Evolutionary conservation across 1,284 basidiomycete genomes (phyloP), one percentile per base, ranked within the genome.

Genomic region (Mycocalia duriaeana): DNA sequence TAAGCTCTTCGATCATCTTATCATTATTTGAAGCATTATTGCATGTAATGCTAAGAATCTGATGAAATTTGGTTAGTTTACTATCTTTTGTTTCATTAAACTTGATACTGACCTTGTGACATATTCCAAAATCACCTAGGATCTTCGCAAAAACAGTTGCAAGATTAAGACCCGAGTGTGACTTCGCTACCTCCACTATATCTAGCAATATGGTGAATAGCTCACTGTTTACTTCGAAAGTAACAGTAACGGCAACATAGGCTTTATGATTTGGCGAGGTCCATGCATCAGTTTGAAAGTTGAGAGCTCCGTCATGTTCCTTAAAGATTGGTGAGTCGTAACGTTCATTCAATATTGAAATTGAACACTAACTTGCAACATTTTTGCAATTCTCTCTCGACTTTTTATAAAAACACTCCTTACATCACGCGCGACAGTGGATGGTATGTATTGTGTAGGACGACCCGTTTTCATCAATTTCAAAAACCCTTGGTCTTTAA

Each of bases 101-200:
- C 22, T 19, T 20, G 22, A 16, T 9, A 35, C 49, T 50, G 19
- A 58, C 56, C 48, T 61, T 58, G 20, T 56, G 36, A 9, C 35
- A 34, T n/a, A 59, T 51, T 1, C 53, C 50, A 50, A 55, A 59
- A 3, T 52, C 42, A 4, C 52, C 40, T 1, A 60, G 46, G 26
- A 59, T 50, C 24, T 48, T 13, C 6, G 47, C 43, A 42, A 60
- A 54, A 19, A 43, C 52, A 7, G 19, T 25, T 6, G 54, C 56
- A 6, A 61, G 44, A 11, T 52, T 56, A 7, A 50, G 6, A 13
- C 53, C 46, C 1, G 50, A 48, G 28, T 54, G 48, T 2, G 48
- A 50, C 13, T 37, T 45, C 2, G 53, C 44, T 1, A 59, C 47
- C 25, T 57, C 47, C 16, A 59, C 44, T 14, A 57, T 16, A 44